Conservation (phyloP, 2,329 filamentous ascomycete species). For the Colletotrichum sp. region DNA sequence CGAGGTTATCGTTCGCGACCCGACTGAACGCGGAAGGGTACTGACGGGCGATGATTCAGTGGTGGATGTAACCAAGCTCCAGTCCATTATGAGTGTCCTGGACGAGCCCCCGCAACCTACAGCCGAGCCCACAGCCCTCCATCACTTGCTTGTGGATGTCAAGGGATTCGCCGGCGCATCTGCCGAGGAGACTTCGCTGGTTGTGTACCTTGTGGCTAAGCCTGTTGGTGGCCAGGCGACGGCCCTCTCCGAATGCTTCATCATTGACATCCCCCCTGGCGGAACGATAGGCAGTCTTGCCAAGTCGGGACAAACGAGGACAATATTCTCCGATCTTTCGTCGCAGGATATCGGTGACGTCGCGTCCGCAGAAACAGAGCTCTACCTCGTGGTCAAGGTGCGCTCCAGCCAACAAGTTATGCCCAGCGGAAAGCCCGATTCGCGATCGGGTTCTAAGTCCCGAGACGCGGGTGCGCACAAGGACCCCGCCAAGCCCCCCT, state of each 20-base stretch:
- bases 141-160: slow-evolving; percentile 84
- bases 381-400: slow-evolving; percentile 86
- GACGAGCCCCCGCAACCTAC: slow-evolving; percentile 77
- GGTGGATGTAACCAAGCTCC: slow-evolving; percentile 86
- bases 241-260: slow-evolving; percentile 83
- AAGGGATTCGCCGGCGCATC: slow-evolving; percentile 81
- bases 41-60: slow-evolving; percentile 93
- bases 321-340: slow-evolving; percentile 86
- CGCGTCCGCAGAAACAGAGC: slow-evolving; percentile 68
- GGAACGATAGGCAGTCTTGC: slow-evolving; percentile 71
- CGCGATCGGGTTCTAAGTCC: slow-evolving; percentile 54
- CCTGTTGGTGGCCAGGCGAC: slow-evolving; percentile 65
- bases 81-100: slow-evolving; percentile 94
- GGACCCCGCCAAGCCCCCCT: slow-evolving; percentile 44
- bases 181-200: slow-evolving; percentile 76
- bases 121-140: slow-evolving; percentile 72
- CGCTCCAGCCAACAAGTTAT: slow-evolving; percentile 62
- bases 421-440: slow-evolving; percentile 48
- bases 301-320: slow-evolving; percentile 74
- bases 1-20: slow-evolving; percentile 94
- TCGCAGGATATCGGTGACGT: slow-evolving; percentile 73
- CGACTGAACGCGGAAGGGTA: slow-evolving; percentile 80
- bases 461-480: slow-evolving; percentile 42
- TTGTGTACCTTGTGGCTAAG: slow-evolving; percentile 79
- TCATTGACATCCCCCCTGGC: slow-evolving; percentile 76